Evolutionary conservation across 1,284 basidiomycete genomes (phyloP).

Genomic region (Fomitiporia mediterranea): DNA sequence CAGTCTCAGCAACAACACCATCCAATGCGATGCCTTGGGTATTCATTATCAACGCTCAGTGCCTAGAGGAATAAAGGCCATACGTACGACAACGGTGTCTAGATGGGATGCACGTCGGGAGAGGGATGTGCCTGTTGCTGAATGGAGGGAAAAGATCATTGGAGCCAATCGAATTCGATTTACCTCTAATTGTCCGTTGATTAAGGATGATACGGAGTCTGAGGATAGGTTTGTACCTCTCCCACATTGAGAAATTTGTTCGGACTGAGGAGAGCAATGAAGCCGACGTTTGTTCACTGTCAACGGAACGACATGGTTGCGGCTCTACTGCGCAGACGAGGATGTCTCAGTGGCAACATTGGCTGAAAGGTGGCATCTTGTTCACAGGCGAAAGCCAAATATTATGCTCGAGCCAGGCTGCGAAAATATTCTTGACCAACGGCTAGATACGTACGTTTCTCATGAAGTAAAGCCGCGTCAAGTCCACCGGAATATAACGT

Average conservation of each 20-base stretch:
- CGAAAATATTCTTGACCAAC: not conserved
- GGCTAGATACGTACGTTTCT: not conserved
- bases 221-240: not conserved
- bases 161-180: not conserved
- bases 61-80: not conserved
- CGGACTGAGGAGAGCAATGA: not conserved
- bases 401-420: not conserved
- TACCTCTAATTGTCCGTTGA: not conserved
- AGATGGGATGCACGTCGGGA: not conserved
- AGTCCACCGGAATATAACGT: not conserved
- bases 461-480: not conserved
- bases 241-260: not conserved
- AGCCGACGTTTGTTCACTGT: not conserved
- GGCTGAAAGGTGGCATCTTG: not conserved
- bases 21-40: constrained; percentile 9
- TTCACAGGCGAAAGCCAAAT: not conserved
- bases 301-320: not conserved
- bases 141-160: not conserved
- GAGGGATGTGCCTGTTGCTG: not conserved
- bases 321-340: not conserved
- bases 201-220: not conserved
- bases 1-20: not conserved
- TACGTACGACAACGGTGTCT: not conserved
- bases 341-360: not conserved
- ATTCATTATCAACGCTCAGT: not conserved